A percentile compares a stretch with the other conserved stretches of the same genome.
These are phyloP conservation scores for Smallanthus sonchifolius DNA, from an alignment of 129 eudicot genomes.

Conservation along the genomic window DNA sequence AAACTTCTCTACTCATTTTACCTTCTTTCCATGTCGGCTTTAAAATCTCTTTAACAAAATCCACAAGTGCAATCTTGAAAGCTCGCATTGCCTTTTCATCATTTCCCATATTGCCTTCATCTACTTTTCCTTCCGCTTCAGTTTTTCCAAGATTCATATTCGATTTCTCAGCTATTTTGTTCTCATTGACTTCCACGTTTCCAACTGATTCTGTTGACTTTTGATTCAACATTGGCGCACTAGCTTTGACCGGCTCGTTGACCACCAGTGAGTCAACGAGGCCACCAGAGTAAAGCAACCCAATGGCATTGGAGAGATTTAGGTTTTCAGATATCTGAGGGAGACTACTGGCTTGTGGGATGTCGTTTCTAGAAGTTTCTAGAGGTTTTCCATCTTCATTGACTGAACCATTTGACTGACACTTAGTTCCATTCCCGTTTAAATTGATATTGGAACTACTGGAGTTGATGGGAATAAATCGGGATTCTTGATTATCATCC, in stretches of 20 bases:
- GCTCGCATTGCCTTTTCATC: slow-evolving; percentile 68
- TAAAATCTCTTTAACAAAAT: slow-evolving; percentile 72
- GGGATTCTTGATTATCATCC: slow-evolving; percentile 26
- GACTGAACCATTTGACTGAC: slow-evolving; percentile 30
- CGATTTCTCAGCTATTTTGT: slow-evolving; percentile 20
- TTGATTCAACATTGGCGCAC: slow-evolving; percentile 13
- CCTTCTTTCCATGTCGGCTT: slow-evolving; percentile 94
- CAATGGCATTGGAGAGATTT: slow-evolving; percentile 28
- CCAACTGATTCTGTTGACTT: slow-evolving; percentile 21
- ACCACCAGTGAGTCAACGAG: slow-evolving; percentile 11
- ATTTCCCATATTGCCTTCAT: slow-evolving; percentile 32
- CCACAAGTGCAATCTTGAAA: slow-evolving; percentile 67
- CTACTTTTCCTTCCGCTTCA: slow-evolving; percentile 45
- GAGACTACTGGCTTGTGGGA: slow-evolving; percentile 2
- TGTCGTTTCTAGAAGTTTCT: slow-evolving; percentile 21
- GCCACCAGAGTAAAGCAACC: slow-evolving; percentile 20
- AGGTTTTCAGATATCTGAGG: slow-evolving; percentile 29
- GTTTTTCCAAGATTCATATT: slow-evolving; percentile 27
- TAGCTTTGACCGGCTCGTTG: slow-evolving; percentile 17
- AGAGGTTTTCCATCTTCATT: slow-evolving; percentile 24
- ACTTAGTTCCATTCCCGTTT: slow-evolving; percentile 29
- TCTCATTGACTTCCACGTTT: slow-evolving; percentile 25
- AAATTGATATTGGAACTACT: slow-evolving; percentile 13
- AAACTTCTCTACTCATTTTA: slow-evolving; percentile 68
- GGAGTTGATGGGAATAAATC: slow-evolving; percentile 10